A percentile compares a stretch with the other conserved stretches of the same genome.
Evolutionary conservation across 2,329 filamentous ascomycete genomes (phyloP).

Genomic region (Epichloe coenophiala): DNA sequence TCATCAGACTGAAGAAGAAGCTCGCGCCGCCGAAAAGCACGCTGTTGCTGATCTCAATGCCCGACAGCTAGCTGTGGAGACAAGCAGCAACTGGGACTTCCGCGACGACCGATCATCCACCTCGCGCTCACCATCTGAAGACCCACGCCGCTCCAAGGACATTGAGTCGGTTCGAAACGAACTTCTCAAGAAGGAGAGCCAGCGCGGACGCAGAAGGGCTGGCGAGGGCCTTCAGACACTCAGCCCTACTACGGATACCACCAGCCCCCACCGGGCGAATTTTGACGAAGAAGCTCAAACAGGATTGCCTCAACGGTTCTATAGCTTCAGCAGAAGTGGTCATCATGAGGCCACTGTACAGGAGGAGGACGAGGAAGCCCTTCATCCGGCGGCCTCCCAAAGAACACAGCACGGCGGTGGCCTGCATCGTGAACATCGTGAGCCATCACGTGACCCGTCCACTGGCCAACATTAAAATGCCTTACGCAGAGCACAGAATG

Average conservation of each 20-base stretch:
- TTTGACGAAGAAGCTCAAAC: conserved; percentile 32
- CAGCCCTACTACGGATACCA: conserved; percentile 17
- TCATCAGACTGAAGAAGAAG: conserved; percentile 15
- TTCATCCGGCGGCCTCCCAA: conserved; percentile 7
- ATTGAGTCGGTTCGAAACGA: conserved; percentile 24
- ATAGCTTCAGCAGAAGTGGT: conserved; percentile 15
- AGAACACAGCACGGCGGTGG: neutral
- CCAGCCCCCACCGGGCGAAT: conserved; percentile 18
- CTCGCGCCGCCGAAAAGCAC: conserved; percentile 25
- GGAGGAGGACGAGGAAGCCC: conserved; percentile 8
- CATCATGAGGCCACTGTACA: neutral
- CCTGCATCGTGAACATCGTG: neutral
- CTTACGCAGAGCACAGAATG: neutral
- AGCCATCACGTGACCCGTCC: conserved; percentile 7
- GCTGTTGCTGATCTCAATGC: conserved; percentile 33
- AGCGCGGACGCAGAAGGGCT: conserved; percentile 34
- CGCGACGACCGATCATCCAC: conserved; percentile 6
- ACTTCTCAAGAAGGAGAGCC: conserved; percentile 28
- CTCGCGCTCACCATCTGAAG: conserved; percentile 18
- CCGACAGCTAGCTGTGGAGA: conserved; percentile 16
- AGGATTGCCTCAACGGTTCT: conserved; percentile 18
- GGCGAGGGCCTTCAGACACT: conserved; percentile 30
- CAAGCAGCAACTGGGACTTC: conserved; percentile 12
- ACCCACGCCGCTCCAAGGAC: conserved; percentile 23
- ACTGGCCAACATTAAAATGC: conserved; percentile 5